Base-by-base conservation (phyloP, 1,284 basidiomycete species). In the Taiwanofungus camphoratus region DNA sequence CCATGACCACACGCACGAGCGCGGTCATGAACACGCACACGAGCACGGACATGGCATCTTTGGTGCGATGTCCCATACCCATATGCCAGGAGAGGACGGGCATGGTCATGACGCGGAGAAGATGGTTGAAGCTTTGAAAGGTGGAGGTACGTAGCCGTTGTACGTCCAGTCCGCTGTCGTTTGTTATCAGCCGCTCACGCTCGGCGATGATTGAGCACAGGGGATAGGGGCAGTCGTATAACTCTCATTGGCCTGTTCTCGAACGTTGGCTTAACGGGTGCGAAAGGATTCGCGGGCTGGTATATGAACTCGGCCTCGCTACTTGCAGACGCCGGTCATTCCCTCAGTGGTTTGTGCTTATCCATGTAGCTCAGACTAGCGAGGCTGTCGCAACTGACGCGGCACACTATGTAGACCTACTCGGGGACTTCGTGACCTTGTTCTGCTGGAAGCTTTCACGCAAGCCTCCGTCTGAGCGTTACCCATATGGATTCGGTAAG, bases 291-390 rank as follows among this genome's bases (percentile, higher is more conserved):
- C 8, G 92, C 90, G 43, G 88, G 92, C 42, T 85, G 87, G 77
- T 86, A 73, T 52, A 76, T 87, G 77, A 92, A 97, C 60, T 93
- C 90, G 5, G 92, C 94, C 2, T 84, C 90, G 1, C 68, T 99
- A 39, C 73, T 99, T 7, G 95, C 96, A 2, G 95, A 99, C 58
- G 94, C 95, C 0, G 94, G 89, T 2, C 95, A 99, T 62, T 91
- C 88, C n/a, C 56, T 94, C 33, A 91, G 88, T 50, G 92, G 90
- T 84, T n/a, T n/a, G n/a, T n/a, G n/a, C n/a, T n/a, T n/a, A n/a
- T n/a, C n/a, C n/a, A n/a, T n/a, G n/a, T n/a, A n/a, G n/a, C n/a
- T n/a, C n/a, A n/a, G n/a, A n/a, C n/a, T n/a, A n/a, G n/a, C n/a
- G n/a, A n/a, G n/a, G n/a, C n/a, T n/a, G n/a, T n/a, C n/a, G n/a